Conservation (phyloP, 2,329 filamentous ascomycete species). For the Pseudopithomyces maydicus region DNA sequence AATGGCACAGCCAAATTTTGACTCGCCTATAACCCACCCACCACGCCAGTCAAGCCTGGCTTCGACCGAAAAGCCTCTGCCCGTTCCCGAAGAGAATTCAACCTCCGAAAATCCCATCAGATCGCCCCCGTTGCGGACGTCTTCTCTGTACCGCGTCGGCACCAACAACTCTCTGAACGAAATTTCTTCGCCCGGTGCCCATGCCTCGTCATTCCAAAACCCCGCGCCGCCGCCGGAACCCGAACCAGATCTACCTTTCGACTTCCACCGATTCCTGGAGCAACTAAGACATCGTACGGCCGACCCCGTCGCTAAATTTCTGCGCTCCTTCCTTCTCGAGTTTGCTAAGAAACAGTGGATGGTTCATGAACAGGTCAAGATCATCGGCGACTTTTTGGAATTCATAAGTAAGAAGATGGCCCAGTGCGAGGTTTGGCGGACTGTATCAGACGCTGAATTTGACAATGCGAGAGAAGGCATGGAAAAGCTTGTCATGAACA, state of each 20-base stretch:
- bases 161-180: constrained; percentile 38
- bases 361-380: constrained; percentile 99
- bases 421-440: constrained; percentile 93
- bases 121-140: constrained; percentile 41
- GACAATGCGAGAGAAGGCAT: constrained; percentile 98
- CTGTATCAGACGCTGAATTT: constrained; percentile 94
- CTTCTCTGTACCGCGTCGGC: constrained; percentile 39
- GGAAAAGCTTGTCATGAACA: constrained; percentile 99
- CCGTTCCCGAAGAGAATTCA: constrained; percentile 28
- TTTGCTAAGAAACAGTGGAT: constrained; percentile 99
- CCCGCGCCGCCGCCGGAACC: constrained; percentile 60
- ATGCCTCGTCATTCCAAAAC: constrained; percentile 60
- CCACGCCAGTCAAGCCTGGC: constrained; percentile 87
- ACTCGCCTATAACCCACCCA: constrained; percentile 71
- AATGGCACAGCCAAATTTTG: constrained; percentile 77
- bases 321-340: constrained; percentile 91
- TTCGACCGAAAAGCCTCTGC: constrained; percentile 58
- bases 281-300: constrained; percentile 95
- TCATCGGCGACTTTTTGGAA: constrained; percentile 92
- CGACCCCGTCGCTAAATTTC: constrained; percentile 94
- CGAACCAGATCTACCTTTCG: constrained; percentile 87
- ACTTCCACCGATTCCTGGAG: constrained; percentile 96
- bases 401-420: constrained; percentile 99
- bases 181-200: constrained; percentile 38
- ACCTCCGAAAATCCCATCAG: constrained; percentile 28